Evolutionary conservation across 768 basidiomycete species (phyloP), one percentile per base, ranked within the genome.

Genomic region (Cystobasidium onofrii): DNA sequence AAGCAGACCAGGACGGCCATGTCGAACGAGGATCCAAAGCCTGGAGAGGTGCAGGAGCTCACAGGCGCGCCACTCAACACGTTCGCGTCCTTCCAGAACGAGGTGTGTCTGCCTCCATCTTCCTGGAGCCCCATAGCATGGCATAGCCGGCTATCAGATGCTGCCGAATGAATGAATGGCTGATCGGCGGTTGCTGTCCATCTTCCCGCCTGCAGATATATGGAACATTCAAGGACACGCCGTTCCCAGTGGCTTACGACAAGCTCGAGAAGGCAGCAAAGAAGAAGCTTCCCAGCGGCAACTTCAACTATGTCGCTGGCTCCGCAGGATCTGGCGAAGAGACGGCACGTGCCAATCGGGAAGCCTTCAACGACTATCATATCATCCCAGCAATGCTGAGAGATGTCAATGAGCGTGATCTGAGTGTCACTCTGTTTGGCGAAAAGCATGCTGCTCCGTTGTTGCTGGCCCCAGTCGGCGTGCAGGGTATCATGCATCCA

Each of bases 401-500:
- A 7, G 69, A 71, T 39, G 54, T 55, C 34, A 71, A 71, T 39
- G 61, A 55, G 52, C 27, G 69, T 9, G 23, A 25, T 18, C 9
- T 29, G 15, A 29, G 29, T 12, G 69, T 71, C 10, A 60, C 33
- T 20, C 39, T 73, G 12, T 73, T 73, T 52, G 72, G 72, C 3
- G 39, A 64, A 41, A 73, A 73, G 31, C 72, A 65, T 50, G 41
- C 23, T 25, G 64, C 67, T 7, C 72, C 72, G 6, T 27, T 73
- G 17, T 33, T 73, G 18, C 43, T 73, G 23, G 72, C 67, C 4
- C 72, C 72, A 13, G 46, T 73, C 15, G 72, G 72, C 27, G 72
- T 73, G 6, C 72, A 73, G 31, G 61, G 72, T 9, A 63, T 73
- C 61, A 64, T 73, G 64, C 72, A 73, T 46, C 64, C 72, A 7